Conservation (phyloP, 768 basidiomycete genomes). For the Trametes coccinea region DNA sequence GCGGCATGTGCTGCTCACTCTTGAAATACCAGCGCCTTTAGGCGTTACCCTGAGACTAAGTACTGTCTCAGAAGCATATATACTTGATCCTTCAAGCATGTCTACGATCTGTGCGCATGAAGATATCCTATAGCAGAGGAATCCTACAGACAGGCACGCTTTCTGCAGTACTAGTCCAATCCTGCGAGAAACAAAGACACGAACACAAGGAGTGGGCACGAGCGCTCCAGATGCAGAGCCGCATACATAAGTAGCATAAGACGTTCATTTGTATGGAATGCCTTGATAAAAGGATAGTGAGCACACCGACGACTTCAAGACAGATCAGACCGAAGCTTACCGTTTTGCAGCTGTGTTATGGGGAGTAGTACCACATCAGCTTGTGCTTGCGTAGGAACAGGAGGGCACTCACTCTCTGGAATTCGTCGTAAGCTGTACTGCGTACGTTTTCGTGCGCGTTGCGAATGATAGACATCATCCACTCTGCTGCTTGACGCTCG, state of each 20-base stretch:
- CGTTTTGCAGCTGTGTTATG: slow-evolving; percentile 46
- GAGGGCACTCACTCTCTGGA: slow-evolving; percentile 69
- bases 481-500: slow-evolving; percentile 92
- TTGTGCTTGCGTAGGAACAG: neutral
- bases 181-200: too few species aligned
- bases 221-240: too few species aligned
- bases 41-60: too few species aligned
- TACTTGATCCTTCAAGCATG: neutral
- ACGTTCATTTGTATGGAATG: slow-evolving; percentile 37
- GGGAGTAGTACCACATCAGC: slow-evolving; percentile 3
- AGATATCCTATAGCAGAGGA: too few species aligned
- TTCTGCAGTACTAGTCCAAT: too few species aligned
- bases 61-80: neutral
- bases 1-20: neutral
- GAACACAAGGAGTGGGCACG: too few species aligned
- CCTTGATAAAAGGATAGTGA: neutral
- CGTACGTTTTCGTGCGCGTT: slow-evolving; percentile 96
- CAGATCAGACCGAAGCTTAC: slow-evolving; percentile 21
- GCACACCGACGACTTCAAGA: too few species aligned
- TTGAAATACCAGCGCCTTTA: too few species aligned
- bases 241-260: too few species aligned
- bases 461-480: slow-evolving; percentile 83
- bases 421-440: slow-evolving; percentile 94
- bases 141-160: too few species aligned
- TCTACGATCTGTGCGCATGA: too few species aligned